These are phyloP conservation scores for Kwoniella newhampshirensis DNA, from an alignment of 768 basidiomycete species.

Conservation along the genomic window DNA sequence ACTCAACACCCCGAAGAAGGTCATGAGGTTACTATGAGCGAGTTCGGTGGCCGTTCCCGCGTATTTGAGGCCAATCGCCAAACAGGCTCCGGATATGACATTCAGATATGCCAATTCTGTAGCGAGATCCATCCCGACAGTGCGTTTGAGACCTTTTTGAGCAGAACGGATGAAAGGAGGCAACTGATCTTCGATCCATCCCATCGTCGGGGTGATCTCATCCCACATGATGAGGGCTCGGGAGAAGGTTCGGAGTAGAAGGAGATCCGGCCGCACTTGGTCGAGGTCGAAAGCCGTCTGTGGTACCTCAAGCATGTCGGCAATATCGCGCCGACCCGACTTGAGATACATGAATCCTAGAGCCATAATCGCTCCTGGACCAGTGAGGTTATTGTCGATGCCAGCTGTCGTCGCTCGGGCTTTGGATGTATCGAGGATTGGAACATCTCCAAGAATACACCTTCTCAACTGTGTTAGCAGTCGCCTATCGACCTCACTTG, in stretches of 20 bases:
- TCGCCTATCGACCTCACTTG: constrained; percentile 72
- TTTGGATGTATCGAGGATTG: constrained; percentile 44
- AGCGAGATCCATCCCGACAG: constrained; percentile 62
- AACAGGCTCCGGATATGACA: constrained; percentile 85
- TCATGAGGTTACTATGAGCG: constrained; percentile 78
- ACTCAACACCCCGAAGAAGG: constrained; percentile 71
- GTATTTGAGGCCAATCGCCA: constrained; percentile 85
- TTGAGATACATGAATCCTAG: constrained; percentile 89
- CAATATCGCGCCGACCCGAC: constrained; percentile 78
- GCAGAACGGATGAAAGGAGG: constrained; percentile 68
- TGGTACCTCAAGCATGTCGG: constrained; percentile 79
- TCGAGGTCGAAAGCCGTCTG: constrained; percentile 76
- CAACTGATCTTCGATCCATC: constrained; percentile 69
- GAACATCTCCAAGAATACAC: constrained; percentile 70
- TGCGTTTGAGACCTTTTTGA: constrained; percentile 52
- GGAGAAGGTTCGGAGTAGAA: constrained; percentile 76
- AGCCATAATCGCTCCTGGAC: constrained; percentile 85
- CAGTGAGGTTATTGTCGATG: constrained; percentile 86
- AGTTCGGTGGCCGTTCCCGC: constrained; percentile 90
- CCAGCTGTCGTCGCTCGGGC: constrained; percentile 1
- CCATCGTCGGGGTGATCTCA: constrained; percentile 65
- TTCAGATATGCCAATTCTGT: constrained; percentile 88
- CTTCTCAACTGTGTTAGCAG: constrained; percentile 68
- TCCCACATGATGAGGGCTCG: constrained; percentile 85
- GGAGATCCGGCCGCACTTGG: constrained; percentile 80